Evolutionary conservation across 305 asterid species (phyloP), one percentile per base, ranked within the genome.

Genomic region (Coffea humblotiana): DNA sequence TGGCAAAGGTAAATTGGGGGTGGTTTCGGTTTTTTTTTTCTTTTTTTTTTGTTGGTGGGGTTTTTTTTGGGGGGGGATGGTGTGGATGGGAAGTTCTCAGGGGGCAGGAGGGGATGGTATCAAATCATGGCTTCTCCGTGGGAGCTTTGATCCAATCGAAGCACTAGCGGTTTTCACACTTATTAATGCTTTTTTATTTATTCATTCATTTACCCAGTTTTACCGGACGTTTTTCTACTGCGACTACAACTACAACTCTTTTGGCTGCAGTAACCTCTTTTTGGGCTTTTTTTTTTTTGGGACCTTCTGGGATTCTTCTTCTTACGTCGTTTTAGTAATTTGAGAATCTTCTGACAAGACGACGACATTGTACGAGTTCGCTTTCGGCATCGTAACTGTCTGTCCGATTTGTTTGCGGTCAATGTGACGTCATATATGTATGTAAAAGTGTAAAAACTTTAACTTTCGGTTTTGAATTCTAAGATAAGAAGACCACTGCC

Each of bases 301-400:
- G 2, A 12, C 1, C 3, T 52, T 2, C 18, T 15, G 1, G 15
- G 4, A 3, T 11, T n/a, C 40, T 49, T 67, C 61, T 43, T 61
- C 1, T 35, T 67, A 16, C 72, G 47, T 71, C 25, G 16, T 27
- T 64, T 48, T 43, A 21, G 29, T 12, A 47, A 23, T 10, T 71
- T 47, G 37, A 37, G 43, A 37, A 29, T 58, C 78, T 35, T 75
- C 60, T 43, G 78, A 75, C 71, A n/a, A 47, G 49, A 75, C 78
- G 49, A 75, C 78, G 78, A 75, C 27, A 61, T 75, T 19, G 71
- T 75, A 75, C 78, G 16, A 43, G 56, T 43, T 70, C 72, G 71
- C 45, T 76, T 32, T 9, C 12, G 45, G 23, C 43, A 65, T 37
- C 43, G 43, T 37, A 37, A 1, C 43, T 37, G 43, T 37, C 43